Evolutionary conservation across 2,329 filamentous ascomycete genomes (phyloP).

Genomic region (Epichloe hybrida): DNA sequence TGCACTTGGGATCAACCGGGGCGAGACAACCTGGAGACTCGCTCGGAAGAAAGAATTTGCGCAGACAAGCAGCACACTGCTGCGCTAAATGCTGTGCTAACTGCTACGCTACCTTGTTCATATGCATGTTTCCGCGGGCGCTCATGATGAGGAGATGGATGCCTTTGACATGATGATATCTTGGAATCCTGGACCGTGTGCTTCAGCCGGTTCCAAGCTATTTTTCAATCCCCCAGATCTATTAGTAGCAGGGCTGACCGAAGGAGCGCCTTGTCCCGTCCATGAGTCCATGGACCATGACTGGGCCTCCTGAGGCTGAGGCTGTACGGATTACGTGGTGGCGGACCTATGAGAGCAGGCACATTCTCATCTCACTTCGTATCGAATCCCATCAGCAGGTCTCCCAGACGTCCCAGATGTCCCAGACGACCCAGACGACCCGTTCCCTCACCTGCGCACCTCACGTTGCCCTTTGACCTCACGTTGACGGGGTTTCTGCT

Average conservation of each 20-base stretch:
- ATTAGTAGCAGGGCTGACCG: not conserved
- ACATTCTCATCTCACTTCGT: not conserved
- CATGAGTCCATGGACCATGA: not conserved
- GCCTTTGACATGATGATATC: too few relatives aligned
- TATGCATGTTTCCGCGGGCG: too few relatives aligned
- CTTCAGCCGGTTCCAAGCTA: too few relatives aligned
- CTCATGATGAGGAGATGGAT: too few relatives aligned
- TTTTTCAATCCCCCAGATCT: too few relatives aligned
- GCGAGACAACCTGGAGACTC: too few relatives aligned
- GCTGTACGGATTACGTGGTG: not conserved
- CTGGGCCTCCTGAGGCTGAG: constrained; percentile 3
- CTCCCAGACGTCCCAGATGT: not conserved
- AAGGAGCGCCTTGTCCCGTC: not conserved
- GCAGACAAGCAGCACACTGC: too few relatives aligned
- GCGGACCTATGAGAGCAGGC: not conserved
- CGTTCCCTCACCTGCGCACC: constrained; percentile 2
- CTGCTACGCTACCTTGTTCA: too few relatives aligned
- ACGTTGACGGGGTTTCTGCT: not conserved
- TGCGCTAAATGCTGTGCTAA: too few relatives aligned
- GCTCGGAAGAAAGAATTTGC: too few relatives aligned
- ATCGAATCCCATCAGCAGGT: constrained; percentile 7
- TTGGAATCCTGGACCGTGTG: too few relatives aligned
- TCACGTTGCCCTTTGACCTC: not conserved
- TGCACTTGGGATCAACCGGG: too few relatives aligned
- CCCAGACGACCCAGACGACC: not conserved